Percentiles rank a stretch among this genome's conserved stretches.
Evolutionary conservation across 192 early-diverging fungal species (phyloP).

Genomic region (Chytriomyces sp.): DNA sequence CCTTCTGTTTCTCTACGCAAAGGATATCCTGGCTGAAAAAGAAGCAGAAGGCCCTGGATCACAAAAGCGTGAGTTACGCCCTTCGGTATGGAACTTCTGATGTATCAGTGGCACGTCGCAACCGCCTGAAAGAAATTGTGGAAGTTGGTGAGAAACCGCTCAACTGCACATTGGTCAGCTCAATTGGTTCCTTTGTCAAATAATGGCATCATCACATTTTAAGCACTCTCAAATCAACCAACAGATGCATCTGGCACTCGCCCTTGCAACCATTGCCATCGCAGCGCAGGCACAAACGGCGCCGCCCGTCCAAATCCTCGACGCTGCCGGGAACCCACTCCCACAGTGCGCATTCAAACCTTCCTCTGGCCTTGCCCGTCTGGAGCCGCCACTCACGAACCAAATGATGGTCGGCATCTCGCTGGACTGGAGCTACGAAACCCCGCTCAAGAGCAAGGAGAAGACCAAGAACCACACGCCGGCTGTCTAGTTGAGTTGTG

Average conservation of each 20-base stretch:
- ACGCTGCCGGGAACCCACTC: slow-evolving; percentile 11
- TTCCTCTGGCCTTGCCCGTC: background rate
- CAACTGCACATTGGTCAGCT: too few species aligned
- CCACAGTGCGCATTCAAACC: slow-evolving; percentile 17
- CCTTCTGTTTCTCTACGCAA: too few species aligned
- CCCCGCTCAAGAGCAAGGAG: background rate
- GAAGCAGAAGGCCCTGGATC: too few species aligned
- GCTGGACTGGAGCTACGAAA: slow-evolving; percentile 32
- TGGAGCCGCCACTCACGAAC: slow-evolving; percentile 17
- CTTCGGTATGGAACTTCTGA: too few species aligned
- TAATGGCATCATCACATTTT: too few species aligned
- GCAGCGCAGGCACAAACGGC: background rate
- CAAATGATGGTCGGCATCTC: slow-evolving; percentile 30
- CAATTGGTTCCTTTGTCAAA: too few species aligned
- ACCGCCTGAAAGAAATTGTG: too few species aligned
- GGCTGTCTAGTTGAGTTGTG: slow-evolving; percentile 25
- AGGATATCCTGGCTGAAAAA: too few species aligned
- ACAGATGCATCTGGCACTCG: background rate
- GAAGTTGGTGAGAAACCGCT: too few species aligned
- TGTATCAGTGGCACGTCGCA: too few species aligned
- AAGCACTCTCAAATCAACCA: too few species aligned
- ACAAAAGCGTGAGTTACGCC: too few species aligned
- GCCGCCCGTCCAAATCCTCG: slow-evolving; percentile 14
- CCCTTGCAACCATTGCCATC: background rate
- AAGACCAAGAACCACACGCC: slow-evolving; percentile 30